Base-by-base conservation (phyloP, 352 stramenopile genomes). In the Phytophthora meadii region DNA sequence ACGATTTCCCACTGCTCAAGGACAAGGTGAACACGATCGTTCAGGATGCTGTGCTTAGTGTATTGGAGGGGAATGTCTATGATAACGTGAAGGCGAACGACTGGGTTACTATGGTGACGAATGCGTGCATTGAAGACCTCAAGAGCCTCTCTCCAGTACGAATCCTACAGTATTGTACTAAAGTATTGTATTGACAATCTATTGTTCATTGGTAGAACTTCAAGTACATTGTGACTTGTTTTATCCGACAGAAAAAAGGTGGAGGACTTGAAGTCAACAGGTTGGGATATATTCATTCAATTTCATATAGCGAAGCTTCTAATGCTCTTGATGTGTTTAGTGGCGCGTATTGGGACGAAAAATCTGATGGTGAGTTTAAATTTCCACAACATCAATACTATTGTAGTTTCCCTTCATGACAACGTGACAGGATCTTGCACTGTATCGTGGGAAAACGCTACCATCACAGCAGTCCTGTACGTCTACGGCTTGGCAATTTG, bases 211-310 rank as follows among this genome's bases (percentile, higher is more conserved):
- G 15, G 22, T 54, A 94, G 85, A 88, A 94, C 62, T 94, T 94
- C 80, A 94, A 94, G 69, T 94, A 90, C 66, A 86, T 94, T 36
- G 82, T 91, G 4, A 87, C 82, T 46, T 92, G 83, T 47, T 77
- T 82, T 49, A 62, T 94, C 37, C 74, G 81, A 1, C 82, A 94
- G 61, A 77, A 79, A 49, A 91, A 91, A 42, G 82, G 80, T 14
- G 82, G 58, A 10, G 83, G 85, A 9, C 28, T 92, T 34, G 83
- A 94, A 50, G 62, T 90, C 27, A 74, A 72, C 55, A 88, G 79
- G 81, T 48, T 22, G 5, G 36, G 32, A 2, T 37, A 15, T 14
- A 0, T 46, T 47, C 7, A 24, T 36, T 2, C 2, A 8, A 11
- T 30, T 36, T 0, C 2, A 8, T 14, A 36, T 22, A 36, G 30